Evolutionary conservation across 2,329 filamentous ascomycete genomes (phyloP).

Genomic region (Coniosporium tulheliwenetii): DNA sequence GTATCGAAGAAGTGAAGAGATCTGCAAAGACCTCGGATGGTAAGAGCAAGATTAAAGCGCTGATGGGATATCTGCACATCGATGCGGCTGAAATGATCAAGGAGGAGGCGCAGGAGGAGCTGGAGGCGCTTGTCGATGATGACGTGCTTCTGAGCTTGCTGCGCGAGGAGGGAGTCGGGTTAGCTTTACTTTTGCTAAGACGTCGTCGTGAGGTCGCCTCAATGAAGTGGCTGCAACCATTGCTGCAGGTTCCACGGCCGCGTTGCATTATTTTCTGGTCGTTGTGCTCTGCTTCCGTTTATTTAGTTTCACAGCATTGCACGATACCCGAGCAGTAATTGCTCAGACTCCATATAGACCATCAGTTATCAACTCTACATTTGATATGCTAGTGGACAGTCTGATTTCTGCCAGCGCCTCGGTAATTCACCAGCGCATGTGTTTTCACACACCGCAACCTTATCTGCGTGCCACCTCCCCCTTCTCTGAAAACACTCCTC

Average conservation of each 20-base stretch:
- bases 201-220: background rate
- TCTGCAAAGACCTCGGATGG: conserved; percentile 14
- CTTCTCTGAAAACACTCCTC: conserved; percentile 23
- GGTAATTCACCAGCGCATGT: no score
- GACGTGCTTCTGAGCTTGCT: conserved; percentile 32
- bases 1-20: conserved; percentile 18
- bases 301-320: no score
- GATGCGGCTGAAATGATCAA: conserved; percentile 21
- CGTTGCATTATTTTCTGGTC: no score
- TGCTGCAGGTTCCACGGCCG: no score
- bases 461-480: no score
- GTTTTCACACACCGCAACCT: no score
- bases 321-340: no score
- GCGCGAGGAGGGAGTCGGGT: conserved; percentile 27
- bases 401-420: no score
- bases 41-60: conserved; percentile 28
- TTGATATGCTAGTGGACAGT: no score
- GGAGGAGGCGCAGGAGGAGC: conserved; percentile 14
- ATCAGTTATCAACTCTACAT: no score
- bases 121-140: conserved; percentile 30
- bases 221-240: background rate
- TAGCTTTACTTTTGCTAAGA: conserved; percentile 35
- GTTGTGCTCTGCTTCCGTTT: no score
- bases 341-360: no score
- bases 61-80: conserved; percentile 41